A percentile compares a stretch with the other conserved stretches of the same genome.
Conservation (phyloP, 495 filamentous ascomycete species). For the Talaromyces liani region DNA sequence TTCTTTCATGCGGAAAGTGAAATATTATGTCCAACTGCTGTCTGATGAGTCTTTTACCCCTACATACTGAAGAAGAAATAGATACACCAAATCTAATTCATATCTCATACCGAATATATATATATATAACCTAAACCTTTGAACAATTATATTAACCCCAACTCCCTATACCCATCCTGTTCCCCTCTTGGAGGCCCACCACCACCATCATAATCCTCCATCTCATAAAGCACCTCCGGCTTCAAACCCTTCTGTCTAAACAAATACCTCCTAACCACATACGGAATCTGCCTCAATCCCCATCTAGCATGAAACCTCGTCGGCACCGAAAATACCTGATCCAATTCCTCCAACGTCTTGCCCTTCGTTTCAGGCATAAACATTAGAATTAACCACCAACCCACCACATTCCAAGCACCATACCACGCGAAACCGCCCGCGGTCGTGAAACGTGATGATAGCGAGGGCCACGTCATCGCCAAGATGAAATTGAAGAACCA, state of each 20-base stretch:
- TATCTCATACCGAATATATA: not conserved
- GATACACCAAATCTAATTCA: not conserved
- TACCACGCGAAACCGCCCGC: constrained; percentile 52
- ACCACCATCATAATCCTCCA: constrained; percentile 17
- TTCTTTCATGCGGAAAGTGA: constrained; percentile 29
- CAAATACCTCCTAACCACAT: constrained; percentile 41
- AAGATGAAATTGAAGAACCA: constrained; percentile 46
- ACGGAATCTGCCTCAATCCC: constrained; percentile 39
- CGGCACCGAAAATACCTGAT: constrained; percentile 45
- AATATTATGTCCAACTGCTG: constrained; percentile 43
- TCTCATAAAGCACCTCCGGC: constrained; percentile 34
- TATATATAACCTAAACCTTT: not conserved
- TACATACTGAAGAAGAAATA: not conserved
- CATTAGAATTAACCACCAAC: constrained; percentile 39
- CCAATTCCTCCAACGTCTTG: constrained; percentile 38
- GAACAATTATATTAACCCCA: constrained; percentile 1
- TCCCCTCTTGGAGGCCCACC: not conserved
- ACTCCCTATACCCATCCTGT: not conserved
- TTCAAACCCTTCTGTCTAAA: constrained; percentile 21
- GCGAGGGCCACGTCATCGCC: constrained; percentile 53
- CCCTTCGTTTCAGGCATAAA: constrained; percentile 47
- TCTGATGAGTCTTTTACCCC: constrained; percentile 24
- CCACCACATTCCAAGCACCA: constrained; percentile 43
- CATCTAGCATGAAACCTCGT: constrained; percentile 39
- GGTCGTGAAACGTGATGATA: constrained; percentile 42